phyloP scores from a whole-genome alignment of 176 grass and related monocot species.

The Cocos nucifera region DNA sequence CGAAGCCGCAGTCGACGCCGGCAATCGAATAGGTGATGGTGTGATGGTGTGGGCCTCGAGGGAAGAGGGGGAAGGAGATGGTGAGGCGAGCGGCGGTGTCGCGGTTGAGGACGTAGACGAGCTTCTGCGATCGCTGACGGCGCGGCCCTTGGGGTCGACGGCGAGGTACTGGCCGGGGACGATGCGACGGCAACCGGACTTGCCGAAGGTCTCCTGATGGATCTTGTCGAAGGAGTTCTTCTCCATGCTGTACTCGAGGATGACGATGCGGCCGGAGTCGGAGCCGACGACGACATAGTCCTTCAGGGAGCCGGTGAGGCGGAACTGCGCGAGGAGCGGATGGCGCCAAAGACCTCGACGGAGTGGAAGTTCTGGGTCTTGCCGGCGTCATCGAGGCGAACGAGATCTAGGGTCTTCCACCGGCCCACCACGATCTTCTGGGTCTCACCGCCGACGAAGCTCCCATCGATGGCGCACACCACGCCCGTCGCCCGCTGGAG shows the following conservation, averaged over 20 bases:
- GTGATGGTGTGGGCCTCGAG: constrained; percentile 58
- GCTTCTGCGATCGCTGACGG: constrained; percentile 90
- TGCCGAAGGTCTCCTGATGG: constrained; percentile 96
- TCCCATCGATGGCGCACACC: constrained; percentile 72
- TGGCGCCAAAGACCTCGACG: constrained; percentile 84
- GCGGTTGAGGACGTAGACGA: constrained; percentile 88
- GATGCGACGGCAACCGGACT: constrained; percentile 86
- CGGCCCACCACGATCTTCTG: constrained; percentile 86
- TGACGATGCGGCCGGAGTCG: constrained; percentile 87
- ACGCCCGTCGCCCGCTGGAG: constrained; percentile 61
- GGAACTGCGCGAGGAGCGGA: constrained; percentile 93
- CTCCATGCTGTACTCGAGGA: constrained; percentile 81
- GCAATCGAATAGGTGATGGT: constrained; percentile 69
- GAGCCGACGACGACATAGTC: constrained; percentile 84
- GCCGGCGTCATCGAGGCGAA: constrained; percentile 70
- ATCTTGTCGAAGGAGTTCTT: constrained; percentile 79
- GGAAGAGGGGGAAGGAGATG: constrained; percentile 68
- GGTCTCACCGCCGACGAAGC: constrained; percentile 76
- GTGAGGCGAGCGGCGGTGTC: constrained; percentile 71
- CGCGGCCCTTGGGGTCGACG: constrained; percentile 89
- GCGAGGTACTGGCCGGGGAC: constrained; percentile 80
- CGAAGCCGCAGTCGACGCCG: constrained; percentile 89
- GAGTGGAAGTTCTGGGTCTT: constrained; percentile 76
- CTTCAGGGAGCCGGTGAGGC: constrained; percentile 85
- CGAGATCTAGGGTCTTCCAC: constrained; percentile 62